Evolutionary conservation across 495 filamentous ascomycete genomes (phyloP), one percentile per base, ranked within the genome.

Genomic region (Emericellopsis terricola): DNA sequence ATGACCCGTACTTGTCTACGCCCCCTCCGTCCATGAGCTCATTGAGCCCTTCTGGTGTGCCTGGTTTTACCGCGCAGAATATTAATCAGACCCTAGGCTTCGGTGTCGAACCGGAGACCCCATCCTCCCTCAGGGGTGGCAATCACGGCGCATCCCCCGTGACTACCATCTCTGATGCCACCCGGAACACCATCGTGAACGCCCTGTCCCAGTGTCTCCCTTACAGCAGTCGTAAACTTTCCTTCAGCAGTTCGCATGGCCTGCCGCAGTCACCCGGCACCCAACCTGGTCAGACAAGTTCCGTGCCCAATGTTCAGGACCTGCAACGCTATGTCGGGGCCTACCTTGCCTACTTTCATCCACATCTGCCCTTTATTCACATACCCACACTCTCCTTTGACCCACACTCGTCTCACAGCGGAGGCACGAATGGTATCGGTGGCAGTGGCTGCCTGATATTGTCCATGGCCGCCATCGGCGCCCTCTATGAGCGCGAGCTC

Each of bases 381-480:
- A 70, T 93, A 37, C 78, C 91, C 28, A 93, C 89, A 17, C 67
- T 97, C 31, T 79, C 84, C 23, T 94, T 97, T 59, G 82, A 94
- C 48, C 68, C 77, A 15, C 66, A 77, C 28, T 78, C 71, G 42
- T 67, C 72, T 19, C 58, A 61, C 34, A 64, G 67, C 41, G 71
- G 71, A 43, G 73, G 73, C 37, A 62, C 67, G 23, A 72, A 71
- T 33, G 69, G 79, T 36, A 60, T 71, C 33, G 81, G 83, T 28
- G 87, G 87, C 24, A 81, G 78, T 30, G 89, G 87, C 31, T 94
- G 83, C 48, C 60, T 97, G 39, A 77, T 96, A 36, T 66, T 97
- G 13, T 89, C 85, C 6, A 97, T 96, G 76, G 83, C 91, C 33
- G 83, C 89, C 33, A 91, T 96, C 43, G 89, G 89, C 31, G 84